phyloP scores from a whole-genome alignment of 495 filamentous ascomycete species.

The Chaetomium tenue region DNA sequence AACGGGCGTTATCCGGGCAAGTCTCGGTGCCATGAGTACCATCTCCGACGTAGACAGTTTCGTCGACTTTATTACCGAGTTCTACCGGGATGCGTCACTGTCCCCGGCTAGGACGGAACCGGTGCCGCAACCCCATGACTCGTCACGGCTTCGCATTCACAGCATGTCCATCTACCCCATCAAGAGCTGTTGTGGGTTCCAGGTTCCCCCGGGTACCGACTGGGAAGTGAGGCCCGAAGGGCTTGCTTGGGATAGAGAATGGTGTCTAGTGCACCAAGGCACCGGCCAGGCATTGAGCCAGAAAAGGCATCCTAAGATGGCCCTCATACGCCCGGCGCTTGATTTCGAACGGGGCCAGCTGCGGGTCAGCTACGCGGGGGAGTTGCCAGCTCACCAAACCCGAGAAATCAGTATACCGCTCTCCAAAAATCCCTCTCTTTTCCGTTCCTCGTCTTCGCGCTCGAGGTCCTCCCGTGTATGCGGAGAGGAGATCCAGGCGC shows the following conservation, averaged over 20 bases:
- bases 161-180: conserved; percentile 75
- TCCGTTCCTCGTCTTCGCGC: conserved; percentile 38
- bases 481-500: conserved; percentile 67
- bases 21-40: conserved; percentile 86
- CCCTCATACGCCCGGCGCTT: conserved; percentile 67
- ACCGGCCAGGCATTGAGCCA: conserved; percentile 76
- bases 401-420: conserved; percentile 61
- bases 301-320: conserved; percentile 81
- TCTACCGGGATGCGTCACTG: conserved; percentile 59
- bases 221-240: conserved; percentile 81
- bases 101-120: conserved; percentile 2
- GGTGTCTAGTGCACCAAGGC: conserved; percentile 84
- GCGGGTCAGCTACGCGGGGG: conserved; percentile 54
- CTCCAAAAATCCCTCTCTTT: conserved; percentile 57
- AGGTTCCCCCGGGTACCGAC: conserved; percentile 57
- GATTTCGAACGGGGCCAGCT: conserved; percentile 56
- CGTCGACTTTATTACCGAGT: conserved; percentile 69
- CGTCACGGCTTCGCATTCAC: conserved; percentile 48
- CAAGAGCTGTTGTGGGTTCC: conserved; percentile 80
- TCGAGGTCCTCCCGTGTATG: conserved; percentile 64
- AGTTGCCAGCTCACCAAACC: conserved; percentile 29
- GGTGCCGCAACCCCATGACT: neutral
- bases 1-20: conserved; percentile 80
- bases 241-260: conserved; percentile 88
- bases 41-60: conserved; percentile 70